These are phyloP conservation scores for Carex pumila DNA, from an alignment of 176 grass and related monocot genomes.

Conservation along the genomic window DNA sequence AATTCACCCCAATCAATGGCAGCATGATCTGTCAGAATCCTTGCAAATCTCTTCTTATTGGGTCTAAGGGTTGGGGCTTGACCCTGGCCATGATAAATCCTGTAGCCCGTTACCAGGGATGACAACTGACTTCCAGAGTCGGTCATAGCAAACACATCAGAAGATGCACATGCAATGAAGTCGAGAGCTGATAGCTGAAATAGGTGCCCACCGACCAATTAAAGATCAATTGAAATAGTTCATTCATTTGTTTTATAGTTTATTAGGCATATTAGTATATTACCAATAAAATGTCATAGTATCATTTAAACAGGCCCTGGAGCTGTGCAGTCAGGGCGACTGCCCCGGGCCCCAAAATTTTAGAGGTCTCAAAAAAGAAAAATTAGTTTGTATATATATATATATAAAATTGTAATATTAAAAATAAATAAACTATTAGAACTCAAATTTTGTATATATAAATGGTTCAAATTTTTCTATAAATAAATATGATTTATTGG, in stretches of 20 bases:
- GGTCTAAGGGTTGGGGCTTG: conserved; percentile 66
- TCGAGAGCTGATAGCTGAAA: conserved; percentile 75
- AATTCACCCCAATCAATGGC: conserved; percentile 56
- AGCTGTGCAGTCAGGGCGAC: too few species aligned
- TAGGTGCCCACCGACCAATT: not conserved
- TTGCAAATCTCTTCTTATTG: conserved; percentile 76
- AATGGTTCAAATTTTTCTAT: too few species aligned
- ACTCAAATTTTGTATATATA: too few species aligned
- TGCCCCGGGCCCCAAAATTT: too few species aligned
- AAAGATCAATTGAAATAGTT: not conserved
- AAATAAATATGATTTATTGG: too few species aligned
- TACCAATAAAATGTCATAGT: not conserved
- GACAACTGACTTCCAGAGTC: conserved; percentile 96
- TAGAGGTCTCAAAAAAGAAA: too few species aligned
- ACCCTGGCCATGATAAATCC: conserved; percentile 77
- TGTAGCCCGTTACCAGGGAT: conserved; percentile 77
- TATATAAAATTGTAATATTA: too few species aligned
- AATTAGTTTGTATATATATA: too few species aligned
- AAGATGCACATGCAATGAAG: conserved; percentile 82
- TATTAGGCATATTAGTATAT: not conserved
- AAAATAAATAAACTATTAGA: too few species aligned
- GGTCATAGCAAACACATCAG: conserved; percentile 91
- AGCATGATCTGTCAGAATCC: conserved; percentile 51
- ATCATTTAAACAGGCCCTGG: not conserved
- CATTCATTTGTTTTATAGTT: not conserved